These are phyloP conservation scores for Lachnum nothofagi DNA, from an alignment of 2,329 filamentous ascomycete species.

Conservation along the genomic window DNA sequence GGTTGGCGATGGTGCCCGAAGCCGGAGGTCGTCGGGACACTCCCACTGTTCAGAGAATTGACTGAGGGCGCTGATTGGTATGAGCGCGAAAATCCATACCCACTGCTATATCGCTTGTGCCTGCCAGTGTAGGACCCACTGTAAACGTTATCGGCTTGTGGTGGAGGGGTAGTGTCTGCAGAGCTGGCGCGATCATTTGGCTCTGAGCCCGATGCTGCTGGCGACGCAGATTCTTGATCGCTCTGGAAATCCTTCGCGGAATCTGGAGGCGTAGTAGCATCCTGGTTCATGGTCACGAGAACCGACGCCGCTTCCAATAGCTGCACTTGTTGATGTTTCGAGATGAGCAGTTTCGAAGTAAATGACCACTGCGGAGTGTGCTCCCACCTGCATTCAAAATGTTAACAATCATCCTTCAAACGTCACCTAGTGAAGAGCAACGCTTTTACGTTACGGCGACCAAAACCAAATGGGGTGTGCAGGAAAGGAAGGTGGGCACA, in stretches of 20 bases:
- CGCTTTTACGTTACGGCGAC: constrained; percentile 37
- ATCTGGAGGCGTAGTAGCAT: constrained; percentile 58
- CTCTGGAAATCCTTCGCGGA: constrained; percentile 66
- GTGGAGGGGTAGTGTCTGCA: constrained; percentile 86
- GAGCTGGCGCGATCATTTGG: constrained; percentile 75
- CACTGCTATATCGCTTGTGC: constrained; percentile 56
- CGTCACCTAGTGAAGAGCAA: constrained; percentile 27
- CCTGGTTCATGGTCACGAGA: constrained; percentile 78
- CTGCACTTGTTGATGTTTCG: constrained; percentile 98
- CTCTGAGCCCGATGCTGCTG: constrained; percentile 74
- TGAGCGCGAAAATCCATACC: constrained; percentile 63
- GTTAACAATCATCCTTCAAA: constrained; percentile 31
- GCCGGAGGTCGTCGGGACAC: constrained; percentile 46
- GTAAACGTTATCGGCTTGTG: constrained; percentile 53
- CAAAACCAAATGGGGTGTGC: constrained; percentile 33
- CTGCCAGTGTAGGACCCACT: constrained; percentile 35
- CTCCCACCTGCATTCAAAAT: constrained; percentile 73
- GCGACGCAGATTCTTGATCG: constrained; percentile 77
- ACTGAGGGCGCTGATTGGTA: constrained; percentile 66
- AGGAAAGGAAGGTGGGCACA: constrained; percentile 61
- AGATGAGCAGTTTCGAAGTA: constrained; percentile 96
- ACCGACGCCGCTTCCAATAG: constrained; percentile 96
- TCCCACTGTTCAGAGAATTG: constrained; percentile 48
- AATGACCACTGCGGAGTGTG: constrained; percentile 97
- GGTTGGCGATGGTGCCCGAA: constrained; percentile 56